Conservation (phyloP, 1,284 basidiomycete genomes). For the Lentinula novae-zelandiae region DNA sequence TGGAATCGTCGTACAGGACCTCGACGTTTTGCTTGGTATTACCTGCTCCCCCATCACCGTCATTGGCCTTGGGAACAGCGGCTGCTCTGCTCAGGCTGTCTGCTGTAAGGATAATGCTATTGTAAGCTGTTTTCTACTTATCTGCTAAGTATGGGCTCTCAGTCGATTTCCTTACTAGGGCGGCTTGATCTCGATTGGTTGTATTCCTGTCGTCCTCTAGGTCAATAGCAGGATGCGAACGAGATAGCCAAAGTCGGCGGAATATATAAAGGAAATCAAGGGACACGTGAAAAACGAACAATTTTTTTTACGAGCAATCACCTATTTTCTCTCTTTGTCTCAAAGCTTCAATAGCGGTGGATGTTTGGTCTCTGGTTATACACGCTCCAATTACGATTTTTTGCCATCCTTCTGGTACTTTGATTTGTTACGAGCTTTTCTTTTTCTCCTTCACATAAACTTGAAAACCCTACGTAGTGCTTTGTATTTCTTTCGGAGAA, state of each 20-base stretch:
- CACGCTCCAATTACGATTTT: no score
- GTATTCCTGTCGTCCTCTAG: constrained; percentile 3
- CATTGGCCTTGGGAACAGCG: background rate
- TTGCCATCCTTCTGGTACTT: no score
- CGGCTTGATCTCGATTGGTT: constrained; percentile 5
- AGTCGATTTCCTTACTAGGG: background rate
- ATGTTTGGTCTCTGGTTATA: no score
- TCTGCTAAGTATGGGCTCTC: background rate
- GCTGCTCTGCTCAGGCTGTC: constrained; percentile 4
- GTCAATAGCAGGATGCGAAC: background rate
- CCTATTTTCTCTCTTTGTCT: no score
- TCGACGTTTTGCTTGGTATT: background rate
- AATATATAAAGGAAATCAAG: background rate
- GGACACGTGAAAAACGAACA: no score
- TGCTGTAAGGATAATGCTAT: constrained; percentile 10
- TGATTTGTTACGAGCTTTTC: no score
- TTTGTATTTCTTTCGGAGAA: no score
- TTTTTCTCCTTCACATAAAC: no score
- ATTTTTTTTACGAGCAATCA: no score
- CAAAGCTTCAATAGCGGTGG: no score
- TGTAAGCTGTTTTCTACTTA: background rate
- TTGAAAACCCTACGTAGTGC: no score
- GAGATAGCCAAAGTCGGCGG: background rate
- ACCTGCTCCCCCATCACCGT: constrained; percentile 4
- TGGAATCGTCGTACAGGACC: constrained; percentile 5